These are phyloP conservation scores for Aspergillus pseudoterreus DNA, from an alignment of 2,329 filamentous ascomycete genomes.

Conservation along the genomic window DNA sequence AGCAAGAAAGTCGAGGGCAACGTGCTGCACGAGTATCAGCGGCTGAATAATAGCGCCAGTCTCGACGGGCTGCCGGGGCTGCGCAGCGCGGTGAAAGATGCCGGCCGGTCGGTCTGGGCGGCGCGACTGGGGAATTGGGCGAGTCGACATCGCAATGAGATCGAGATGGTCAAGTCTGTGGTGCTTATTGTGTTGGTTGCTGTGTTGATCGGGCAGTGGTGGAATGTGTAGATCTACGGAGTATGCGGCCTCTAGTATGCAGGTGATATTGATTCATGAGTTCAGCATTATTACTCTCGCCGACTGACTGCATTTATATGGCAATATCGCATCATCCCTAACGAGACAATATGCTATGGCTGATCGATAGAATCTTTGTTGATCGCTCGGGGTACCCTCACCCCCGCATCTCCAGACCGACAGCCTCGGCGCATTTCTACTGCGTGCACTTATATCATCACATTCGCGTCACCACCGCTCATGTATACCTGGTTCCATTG, in stretches of 20 bases:
- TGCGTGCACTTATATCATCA: neutral
- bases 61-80: constrained; percentile 60
- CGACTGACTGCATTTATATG: too few species aligned
- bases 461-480: neutral
- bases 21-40: constrained; percentile 54
- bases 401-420: constrained; percentile 15
- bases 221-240: constrained; percentile 1
- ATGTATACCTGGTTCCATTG: too few species aligned
- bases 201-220: constrained; percentile 17
- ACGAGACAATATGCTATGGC: too few species aligned
- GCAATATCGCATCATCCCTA: too few species aligned
- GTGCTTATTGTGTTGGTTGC: constrained; percentile 16
- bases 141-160: constrained; percentile 13
- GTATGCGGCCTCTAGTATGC: neutral
- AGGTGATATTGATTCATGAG: too few species aligned
- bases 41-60: constrained; percentile 50
- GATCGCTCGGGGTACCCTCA: neutral
- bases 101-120: constrained; percentile 47
- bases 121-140: constrained; percentile 32
- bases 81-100: constrained; percentile 49
- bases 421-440: constrained; percentile 6
- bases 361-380: too few species aligned
- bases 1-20: constrained; percentile 49
- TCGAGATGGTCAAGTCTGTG: constrained; percentile 19
- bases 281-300: too few species aligned